Percentiles rank a stretch among this genome's conserved stretches.
Evolutionary conservation across 1,284 basidiomycete genomes (phyloP).

Genomic region (Rhodotorula sp.): DNA sequence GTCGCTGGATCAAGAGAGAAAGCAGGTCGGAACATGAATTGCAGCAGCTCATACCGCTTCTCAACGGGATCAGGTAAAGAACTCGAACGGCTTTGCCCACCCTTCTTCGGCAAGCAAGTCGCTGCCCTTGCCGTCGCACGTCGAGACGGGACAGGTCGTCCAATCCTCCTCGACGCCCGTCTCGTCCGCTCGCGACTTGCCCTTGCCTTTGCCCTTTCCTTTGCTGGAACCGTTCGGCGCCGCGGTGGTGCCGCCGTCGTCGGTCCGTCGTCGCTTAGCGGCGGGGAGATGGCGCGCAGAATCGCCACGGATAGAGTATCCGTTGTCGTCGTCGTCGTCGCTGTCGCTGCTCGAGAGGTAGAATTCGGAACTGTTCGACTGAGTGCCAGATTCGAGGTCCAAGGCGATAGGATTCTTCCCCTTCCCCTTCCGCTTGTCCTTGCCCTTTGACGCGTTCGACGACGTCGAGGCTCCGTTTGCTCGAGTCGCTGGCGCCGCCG

Average conservation of each 20-base stretch:
- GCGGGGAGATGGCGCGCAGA: no score
- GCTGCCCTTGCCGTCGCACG: constrained; percentile 13
- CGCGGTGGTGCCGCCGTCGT: neutral
- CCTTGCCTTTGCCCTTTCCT: constrained; percentile 16
- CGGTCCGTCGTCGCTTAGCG: neutral
- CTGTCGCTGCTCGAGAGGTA: neutral
- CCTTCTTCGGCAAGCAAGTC: constrained; percentile 27
- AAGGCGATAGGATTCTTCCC: neutral
- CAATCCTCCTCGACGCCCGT: constrained; percentile 34
- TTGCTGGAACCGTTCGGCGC: neutral
- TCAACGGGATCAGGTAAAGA: constrained; percentile 11
- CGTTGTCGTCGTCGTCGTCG: constrained; percentile 13
- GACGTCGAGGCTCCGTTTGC: neutral
- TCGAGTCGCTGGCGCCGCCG: neutral
- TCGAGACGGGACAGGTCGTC: constrained; percentile 33
- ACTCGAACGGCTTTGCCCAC: constrained; percentile 20
- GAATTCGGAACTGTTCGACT: no score
- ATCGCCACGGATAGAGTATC: neutral
- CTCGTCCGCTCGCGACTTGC: constrained; percentile 18
- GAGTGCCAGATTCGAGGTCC: neutral
- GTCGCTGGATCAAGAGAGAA: no score
- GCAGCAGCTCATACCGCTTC: neutral
- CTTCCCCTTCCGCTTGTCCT: constrained; percentile 8
- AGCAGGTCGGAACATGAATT: no score
- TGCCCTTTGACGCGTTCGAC: constrained; percentile 4